These are phyloP conservation scores for Immersiella caudata DNA, from an alignment of 495 filamentous ascomycete species.

Conservation along the genomic window DNA sequence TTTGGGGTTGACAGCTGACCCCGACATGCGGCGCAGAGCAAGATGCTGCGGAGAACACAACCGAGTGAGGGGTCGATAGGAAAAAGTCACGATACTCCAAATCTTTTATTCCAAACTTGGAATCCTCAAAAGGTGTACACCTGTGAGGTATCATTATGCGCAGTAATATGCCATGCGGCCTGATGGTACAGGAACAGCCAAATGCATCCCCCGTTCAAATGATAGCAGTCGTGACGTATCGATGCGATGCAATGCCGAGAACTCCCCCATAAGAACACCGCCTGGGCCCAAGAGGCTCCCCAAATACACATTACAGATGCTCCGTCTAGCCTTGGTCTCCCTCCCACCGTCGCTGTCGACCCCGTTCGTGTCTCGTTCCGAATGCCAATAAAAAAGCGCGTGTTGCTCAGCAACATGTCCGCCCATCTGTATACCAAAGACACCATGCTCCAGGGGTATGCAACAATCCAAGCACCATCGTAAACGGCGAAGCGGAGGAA, in stretches of 20 bases:
- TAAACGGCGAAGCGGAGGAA: neutral
- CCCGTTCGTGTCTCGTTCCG: neutral
- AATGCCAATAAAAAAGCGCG: constrained; percentile 2
- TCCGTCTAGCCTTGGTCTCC: neutral
- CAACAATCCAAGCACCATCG: neutral
- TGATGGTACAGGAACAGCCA: neutral
- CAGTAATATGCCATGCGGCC: neutral
- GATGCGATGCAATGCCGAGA: neutral
- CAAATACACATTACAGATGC: constrained; percentile 8
- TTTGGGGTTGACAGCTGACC: neutral
- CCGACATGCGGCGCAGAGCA: constrained; percentile 1
- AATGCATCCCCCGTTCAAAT: neutral
- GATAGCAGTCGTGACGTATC: neutral
- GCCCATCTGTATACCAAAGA: neutral
- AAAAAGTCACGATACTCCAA: constrained; percentile 2
- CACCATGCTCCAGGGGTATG: neutral
- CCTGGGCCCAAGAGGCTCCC: neutral
- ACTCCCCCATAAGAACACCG: neutral
- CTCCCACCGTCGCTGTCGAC: neutral
- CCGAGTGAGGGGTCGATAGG: constrained; percentile 9
- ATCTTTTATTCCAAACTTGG: neutral
- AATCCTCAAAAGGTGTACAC: neutral
- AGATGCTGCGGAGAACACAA: neutral
- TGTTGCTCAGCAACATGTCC: neutral
- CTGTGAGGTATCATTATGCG: neutral